Conservation (phyloP, 495 filamentous ascomycete species). For the Venustampulla echinocandica region DNA sequence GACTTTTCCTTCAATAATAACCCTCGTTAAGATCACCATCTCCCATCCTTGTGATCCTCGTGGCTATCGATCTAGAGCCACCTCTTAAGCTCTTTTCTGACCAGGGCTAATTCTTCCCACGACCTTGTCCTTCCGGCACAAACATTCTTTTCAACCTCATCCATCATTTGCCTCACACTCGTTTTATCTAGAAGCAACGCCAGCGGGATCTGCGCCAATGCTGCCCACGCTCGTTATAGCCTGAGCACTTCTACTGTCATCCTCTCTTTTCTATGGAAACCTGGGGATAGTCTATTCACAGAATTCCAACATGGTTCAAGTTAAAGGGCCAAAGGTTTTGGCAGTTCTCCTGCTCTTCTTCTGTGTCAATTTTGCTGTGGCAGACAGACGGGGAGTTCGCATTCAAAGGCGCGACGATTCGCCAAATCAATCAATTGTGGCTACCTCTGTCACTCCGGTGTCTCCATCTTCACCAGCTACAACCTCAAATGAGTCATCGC, state of each 20-base stretch:
- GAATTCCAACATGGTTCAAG: constrained; percentile 12
- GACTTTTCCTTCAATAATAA: no score
- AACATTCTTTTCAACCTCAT: constrained; percentile 3
- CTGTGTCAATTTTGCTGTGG: constrained; percentile 17
- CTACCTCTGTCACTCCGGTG: neutral
- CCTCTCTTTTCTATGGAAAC: constrained; percentile 8
- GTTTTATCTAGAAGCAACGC: constrained; percentile 11
- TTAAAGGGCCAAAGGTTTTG: constrained; percentile 11
- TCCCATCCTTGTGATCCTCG: neutral
- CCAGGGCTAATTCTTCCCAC: neutral
- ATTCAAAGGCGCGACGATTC: constrained; percentile 11
- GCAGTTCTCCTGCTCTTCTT: constrained; percentile 15
- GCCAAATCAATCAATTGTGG: constrained; percentile 10
- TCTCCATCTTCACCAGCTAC: neutral
- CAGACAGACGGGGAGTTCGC: constrained; percentile 5
- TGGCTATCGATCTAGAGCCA: neutral
- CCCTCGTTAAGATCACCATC: no score
- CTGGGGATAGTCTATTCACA: constrained; percentile 1
- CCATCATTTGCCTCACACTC: constrained; percentile 8
- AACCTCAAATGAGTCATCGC: neutral
- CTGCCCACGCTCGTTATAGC: constrained; percentile 11
- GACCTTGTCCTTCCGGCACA: constrained; percentile 4
- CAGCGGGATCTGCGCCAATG: constrained; percentile 18
- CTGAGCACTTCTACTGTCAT: constrained; percentile 13
- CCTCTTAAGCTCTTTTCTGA: no score